Base-by-base conservation (phyloP, 1,139 yeast species). In the Blastobotrys apis region DNA sequence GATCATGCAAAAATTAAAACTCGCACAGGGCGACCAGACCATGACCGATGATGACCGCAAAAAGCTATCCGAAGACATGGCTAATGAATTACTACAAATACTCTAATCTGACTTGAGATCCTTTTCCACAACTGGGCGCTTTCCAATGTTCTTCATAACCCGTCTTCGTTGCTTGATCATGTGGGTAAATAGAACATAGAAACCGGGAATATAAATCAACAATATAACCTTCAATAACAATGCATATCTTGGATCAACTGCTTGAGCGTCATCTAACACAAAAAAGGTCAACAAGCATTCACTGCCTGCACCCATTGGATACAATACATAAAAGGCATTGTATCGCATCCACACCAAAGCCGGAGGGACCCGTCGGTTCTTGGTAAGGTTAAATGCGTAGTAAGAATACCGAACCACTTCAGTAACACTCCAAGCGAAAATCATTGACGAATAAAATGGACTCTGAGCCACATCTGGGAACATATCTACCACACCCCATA, bases 221-320 rank as follows among this genome's bases (percentile, higher is more conserved):
- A 92, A 72, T 43, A 78, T 71, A 2, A 65, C 72, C 50, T 77
- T 72, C 56, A 88, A 72, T 45, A 76, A 60, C 60, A 74, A 72
- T 39, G 78, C 74, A 64, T 77, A 79, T 65, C 72, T 67, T 0
- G 66, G 63, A 25, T 86, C 84, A 48, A 73, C 70, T 12, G 54
- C 53, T 33, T 70, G 73, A 12, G 95, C 95, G 43, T 76, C 78
- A 30, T 72, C 75, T 40, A 87, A 71, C 0, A 94, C 80, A 49
- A 80, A 67, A 64, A 78, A 80, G 50, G 87, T 74, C 67, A 88
- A 78, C 42, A 72, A 59, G 53, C 86, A 73, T 63, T 92, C 99
- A 49, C 94, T 80, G 3, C 84, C 78, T 15, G 92, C 97, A 4
- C 98, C 98, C 29, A 85, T 66, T 20, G 98, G 98, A 60, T 92